A percentile compares a stretch with the other conserved stretches of the same genome.
Evolutionary conservation across 208 protist genomes (phyloP).

Genomic region (Phytomonas sp.): DNA sequence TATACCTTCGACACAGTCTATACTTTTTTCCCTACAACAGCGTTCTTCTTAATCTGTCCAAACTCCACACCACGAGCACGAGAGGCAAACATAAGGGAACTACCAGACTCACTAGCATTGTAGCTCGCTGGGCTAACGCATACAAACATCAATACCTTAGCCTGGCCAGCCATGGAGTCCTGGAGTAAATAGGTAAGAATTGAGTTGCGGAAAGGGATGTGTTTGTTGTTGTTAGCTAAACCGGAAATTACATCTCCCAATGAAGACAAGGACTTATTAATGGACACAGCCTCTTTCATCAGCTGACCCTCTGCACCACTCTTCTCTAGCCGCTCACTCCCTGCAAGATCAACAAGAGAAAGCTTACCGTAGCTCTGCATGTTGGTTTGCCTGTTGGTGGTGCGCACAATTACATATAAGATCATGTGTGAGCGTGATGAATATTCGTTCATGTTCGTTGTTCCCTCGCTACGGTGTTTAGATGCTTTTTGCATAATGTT

Average conservation of each 20-base stretch:
- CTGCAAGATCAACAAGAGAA: conserved; percentile 90
- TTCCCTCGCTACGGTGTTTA: conserved; percentile 67
- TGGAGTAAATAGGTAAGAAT: conserved; percentile 87
- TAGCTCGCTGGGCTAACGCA: conserved; percentile 91
- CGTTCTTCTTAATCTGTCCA: conserved; percentile 88
- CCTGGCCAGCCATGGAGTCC: conserved; percentile 90
- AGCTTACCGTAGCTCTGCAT: conserved; percentile 90
- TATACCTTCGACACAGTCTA: background rate
- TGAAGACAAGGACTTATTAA: conserved; percentile 89
- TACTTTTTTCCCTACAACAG: conserved; percentile 25
- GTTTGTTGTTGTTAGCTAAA: conserved; percentile 71
- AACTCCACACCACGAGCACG: conserved; percentile 83
- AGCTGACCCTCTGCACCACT: conserved; percentile 76
- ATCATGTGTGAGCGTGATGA: conserved; percentile 93
- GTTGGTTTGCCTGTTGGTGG: conserved; percentile 82
- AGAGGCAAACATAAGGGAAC: conserved; percentile 86
- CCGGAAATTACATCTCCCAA: conserved; percentile 89
- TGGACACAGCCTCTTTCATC: conserved; percentile 87
- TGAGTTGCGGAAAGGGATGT: conserved; percentile 91
- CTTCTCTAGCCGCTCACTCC: conserved; percentile 88
- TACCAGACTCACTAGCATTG: conserved; percentile 85
- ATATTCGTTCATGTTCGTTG: conserved; percentile 92
- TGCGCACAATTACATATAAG: conserved; percentile 84
- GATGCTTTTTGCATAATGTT: conserved; percentile 73
- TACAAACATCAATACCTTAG: conserved; percentile 94